A percentile compares a stretch with the other conserved stretches of the same genome.
Evolutionary conservation across 306 rosid genomes (phyloP).

Genomic region (Cicer bijugum): DNA sequence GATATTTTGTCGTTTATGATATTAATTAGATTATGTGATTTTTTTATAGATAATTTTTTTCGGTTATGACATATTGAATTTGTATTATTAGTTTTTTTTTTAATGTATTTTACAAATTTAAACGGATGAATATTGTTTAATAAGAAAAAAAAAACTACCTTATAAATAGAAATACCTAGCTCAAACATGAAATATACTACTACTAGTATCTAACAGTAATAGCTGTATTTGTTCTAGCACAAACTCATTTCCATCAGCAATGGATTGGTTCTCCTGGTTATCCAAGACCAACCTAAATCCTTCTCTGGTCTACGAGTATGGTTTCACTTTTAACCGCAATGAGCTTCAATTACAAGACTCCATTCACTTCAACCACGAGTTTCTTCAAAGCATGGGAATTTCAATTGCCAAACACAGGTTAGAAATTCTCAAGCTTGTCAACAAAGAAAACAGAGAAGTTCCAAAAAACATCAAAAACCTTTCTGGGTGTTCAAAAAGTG

Average conservation of each 20-base stretch:
- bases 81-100: too few species aligned
- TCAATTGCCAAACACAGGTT: slow-evolving; percentile 86
- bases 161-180: slow-evolving; percentile 38
- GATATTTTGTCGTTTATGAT: too few species aligned
- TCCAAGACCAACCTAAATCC: slow-evolving; percentile 73
- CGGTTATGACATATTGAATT: too few species aligned
- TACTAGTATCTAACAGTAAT: not conserved
- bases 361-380: slow-evolving; percentile 70
- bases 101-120: too few species aligned
- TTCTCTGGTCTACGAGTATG: slow-evolving; percentile 66
- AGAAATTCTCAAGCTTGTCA: slow-evolving; percentile 79
- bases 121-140: too few species aligned
- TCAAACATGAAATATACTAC: slow-evolving; percentile 22
- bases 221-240: not conserved
- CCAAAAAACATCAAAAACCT: slow-evolving; percentile 24
- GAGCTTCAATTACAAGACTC: slow-evolving; percentile 66
- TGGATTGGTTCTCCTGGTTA: slow-evolving; percentile 98
- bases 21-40: too few species aligned
- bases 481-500: slow-evolving; percentile 58
- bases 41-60: too few species aligned
- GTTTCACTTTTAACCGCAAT: slow-evolving; percentile 66
- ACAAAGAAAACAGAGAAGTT: slow-evolving; percentile 34
- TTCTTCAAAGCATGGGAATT: slow-evolving; percentile 86
- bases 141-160: not conserved
- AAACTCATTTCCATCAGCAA: slow-evolving; percentile 34